Base-by-base conservation (phyloP, 768 basidiomycete genomes). In the Exidia glandulosa region DNA sequence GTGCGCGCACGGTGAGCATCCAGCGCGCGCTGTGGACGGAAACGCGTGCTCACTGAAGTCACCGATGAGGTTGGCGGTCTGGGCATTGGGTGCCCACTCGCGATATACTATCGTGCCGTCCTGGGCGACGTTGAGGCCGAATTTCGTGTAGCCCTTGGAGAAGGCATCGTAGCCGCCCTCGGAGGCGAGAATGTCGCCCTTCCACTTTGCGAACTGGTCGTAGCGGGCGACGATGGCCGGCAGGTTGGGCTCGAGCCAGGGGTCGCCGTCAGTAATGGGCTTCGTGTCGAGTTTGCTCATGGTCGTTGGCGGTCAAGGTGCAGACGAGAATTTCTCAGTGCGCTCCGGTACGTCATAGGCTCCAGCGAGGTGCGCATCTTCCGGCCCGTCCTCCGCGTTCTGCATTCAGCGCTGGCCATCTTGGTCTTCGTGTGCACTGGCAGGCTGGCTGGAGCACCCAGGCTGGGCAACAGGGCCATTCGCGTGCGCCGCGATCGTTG, bases 61-160 rank as follows among this genome's bases (percentile, higher is more conserved):
- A 48, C 96, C 96, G 66, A 92, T 92, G 60, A 99, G 74, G 69
- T 76, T 80, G 2, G 94, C 95, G 66, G 87, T 85, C 50, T 67
- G 75, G 19, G 88, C 94, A 65, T 89, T 90, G 0, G 96, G 94
- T 9, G 96, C 95, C 96, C 96, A 99, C 71, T 99, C 96, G 66
- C 90, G 79, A 72, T 98, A 98, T 7, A 80, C 73, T 32, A 98
- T 81, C 31, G 85, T 78, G 58, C 84, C 85, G 60, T 86, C 80
- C 36, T 74, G 69, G 41, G 76, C 77, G 45, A 91, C 81, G 60
- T 88, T 85, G 66, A 99, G 77, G 27, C 50, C 50, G 41, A 56
- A 73, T 3, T 65, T 82, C 63, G 83, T 77, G 72, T 90, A 94
- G 2, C 90, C 90, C 68, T 85, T 81, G 5, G 88, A 86, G 71